Base-by-base conservation (phyloP, 2,329 filamentous ascomycete species). In the Bipolaris gigantea region DNA sequence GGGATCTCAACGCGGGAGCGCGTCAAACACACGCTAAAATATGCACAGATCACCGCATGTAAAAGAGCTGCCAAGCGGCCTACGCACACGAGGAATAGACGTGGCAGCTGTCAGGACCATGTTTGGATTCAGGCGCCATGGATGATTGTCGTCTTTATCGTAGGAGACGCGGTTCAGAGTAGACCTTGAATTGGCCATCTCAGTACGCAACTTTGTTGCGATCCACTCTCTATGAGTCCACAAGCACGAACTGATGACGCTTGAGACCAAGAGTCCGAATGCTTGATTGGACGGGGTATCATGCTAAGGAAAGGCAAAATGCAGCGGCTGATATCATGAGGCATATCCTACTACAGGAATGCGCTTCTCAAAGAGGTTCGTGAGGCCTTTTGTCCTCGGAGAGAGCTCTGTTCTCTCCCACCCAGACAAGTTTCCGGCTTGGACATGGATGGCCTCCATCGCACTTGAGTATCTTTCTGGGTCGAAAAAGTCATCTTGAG, bases 21-120 rank as follows among this genome's bases (percentile, higher is more conserved):
- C 62, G 62, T 64, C 60, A 53, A 30, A 47, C 44, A 57, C 62
- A 57, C 62, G 62, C 60, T 63, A 64, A 46, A 46, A 56, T 36
- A 30, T 43, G 49, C 53, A 63, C 48, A 51, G 53, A 54, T 46
- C 56, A 59, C 53, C 16, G 16, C 36, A 40, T 30, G 25, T 34
- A 44, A 46, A 48, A 52, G 53, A 43, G 39, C 18, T 25, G 52
- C 53, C 53, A 55, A 55, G 53, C 27, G 19, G 9, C 32, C 32
- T 30, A 13, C 43, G 35, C 25, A 25, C 43, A 10, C 33, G 19
- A 46, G 23, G 33, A 11, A 35, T 19, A 32, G 32, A 30, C 33
- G 15, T 30, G 23, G 16, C 30, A 47, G 16, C 30, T 25, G n/a
- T 32, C 40, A 19, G n/a, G 6, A 23, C 4, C 1, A n/a, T 40